Conservation (phyloP, 2,329 filamentous ascomycete species). For the Ilyonectria mors-panacis region DNA sequence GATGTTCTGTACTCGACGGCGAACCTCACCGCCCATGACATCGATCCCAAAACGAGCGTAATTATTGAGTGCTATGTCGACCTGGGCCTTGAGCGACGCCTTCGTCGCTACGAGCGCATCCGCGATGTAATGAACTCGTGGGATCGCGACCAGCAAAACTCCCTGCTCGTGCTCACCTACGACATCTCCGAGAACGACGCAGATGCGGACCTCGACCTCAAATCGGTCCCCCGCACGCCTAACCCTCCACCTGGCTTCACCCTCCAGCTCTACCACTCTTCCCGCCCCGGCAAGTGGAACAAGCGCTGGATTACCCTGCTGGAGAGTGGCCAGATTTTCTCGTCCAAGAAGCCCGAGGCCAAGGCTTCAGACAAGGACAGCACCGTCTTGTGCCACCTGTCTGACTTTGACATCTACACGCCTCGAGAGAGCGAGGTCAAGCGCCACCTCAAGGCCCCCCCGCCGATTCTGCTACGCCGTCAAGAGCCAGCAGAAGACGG, state of each 20-base stretch:
- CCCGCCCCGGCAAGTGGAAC: slow-evolving; percentile 87
- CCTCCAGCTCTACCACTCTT: slow-evolving; percentile 84
- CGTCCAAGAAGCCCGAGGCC: slow-evolving; percentile 79
- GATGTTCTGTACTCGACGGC: slow-evolving; percentile 81
- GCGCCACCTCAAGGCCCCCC: slow-evolving; percentile 84
- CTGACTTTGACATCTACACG: slow-evolving; percentile 92
- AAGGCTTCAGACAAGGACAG: slow-evolving; percentile 75
- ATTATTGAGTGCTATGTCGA: slow-evolving; percentile 82
- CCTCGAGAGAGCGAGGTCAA: slow-evolving; percentile 78
- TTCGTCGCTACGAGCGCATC: slow-evolving; percentile 89
- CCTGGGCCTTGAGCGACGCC: slow-evolving; percentile 83
- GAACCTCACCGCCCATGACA: slow-evolving; percentile 72
- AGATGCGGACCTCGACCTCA: slow-evolving; percentile 74
- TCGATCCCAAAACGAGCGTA: slow-evolving; percentile 77
- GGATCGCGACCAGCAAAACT: slow-evolving; percentile 85
- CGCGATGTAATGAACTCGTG: slow-evolving; percentile 94
- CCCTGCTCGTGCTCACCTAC: slow-evolving; percentile 76
- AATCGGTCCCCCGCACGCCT: slow-evolving; percentile 70
- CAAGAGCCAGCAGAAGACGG: slow-evolving; percentile 92
- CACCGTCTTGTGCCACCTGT: slow-evolving; percentile 83
- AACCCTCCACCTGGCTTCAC: slow-evolving; percentile 76
- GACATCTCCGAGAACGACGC: slow-evolving; percentile 67
- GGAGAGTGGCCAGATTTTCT: slow-evolving; percentile 78
- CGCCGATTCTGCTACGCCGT: slow-evolving; percentile 90
- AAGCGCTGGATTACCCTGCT: slow-evolving; percentile 86